phyloP scores from a whole-genome alignment of 345 rosid species.

The Reutealis trisperma region DNA sequence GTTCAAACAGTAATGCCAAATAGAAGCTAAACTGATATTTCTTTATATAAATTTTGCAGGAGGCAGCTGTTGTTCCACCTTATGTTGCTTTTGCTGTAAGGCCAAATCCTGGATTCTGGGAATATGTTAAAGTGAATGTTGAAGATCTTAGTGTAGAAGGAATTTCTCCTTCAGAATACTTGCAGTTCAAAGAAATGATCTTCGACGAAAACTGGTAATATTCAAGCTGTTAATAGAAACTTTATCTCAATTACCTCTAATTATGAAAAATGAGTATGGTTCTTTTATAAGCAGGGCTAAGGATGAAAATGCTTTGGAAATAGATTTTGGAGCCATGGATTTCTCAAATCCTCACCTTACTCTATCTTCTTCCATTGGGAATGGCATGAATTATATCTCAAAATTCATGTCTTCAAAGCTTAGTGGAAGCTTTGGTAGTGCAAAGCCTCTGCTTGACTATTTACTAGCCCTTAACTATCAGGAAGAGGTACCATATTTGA shows the following conservation, averaged over 20 bases:
- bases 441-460: conserved; percentile 59
- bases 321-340: conserved; percentile 84
- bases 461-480: conserved; percentile 61
- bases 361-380: conserved; percentile 79
- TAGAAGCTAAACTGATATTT: background rate
- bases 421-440: conserved; percentile 31
- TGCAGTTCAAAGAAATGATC: conserved; percentile 73
- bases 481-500: conserved; percentile 57
- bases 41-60: conserved; percentile 45
- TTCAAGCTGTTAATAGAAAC: no score
- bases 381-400: conserved; percentile 65
- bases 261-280: no score
- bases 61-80: conserved; percentile 86
- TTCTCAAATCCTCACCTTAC: conserved; percentile 61
- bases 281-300: conserved; percentile 58
- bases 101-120: conserved; percentile 90
- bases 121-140: conserved; percentile 72
- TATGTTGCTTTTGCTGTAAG: conserved; percentile 76
- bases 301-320: conserved; percentile 75
- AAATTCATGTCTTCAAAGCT: conserved; percentile 66
- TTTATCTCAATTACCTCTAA: no score
- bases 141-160: conserved; percentile 59
- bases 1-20: no score
- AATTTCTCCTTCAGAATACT: conserved; percentile 58
- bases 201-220: conserved; percentile 72